These are phyloP conservation scores for Geosmithia morbida DNA, from an alignment of 2,329 filamentous ascomycete genomes.

Conservation along the genomic window DNA sequence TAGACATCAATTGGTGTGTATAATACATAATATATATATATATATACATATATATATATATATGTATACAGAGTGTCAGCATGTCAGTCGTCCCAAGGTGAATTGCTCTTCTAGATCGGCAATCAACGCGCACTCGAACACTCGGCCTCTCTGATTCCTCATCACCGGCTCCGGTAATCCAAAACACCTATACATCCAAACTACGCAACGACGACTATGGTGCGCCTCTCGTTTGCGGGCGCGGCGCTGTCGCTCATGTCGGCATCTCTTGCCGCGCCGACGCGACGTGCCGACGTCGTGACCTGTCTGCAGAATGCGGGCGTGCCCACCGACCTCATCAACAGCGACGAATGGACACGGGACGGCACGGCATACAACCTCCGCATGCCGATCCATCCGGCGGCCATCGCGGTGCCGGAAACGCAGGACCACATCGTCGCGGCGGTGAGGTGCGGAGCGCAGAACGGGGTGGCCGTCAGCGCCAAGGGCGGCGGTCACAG, in stretches of 20 bases:
- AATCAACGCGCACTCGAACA: too few relatives aligned
- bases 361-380: constrained; percentile 19
- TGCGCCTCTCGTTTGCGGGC: background rate
- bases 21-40: too few relatives aligned
- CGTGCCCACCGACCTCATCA: constrained; percentile 7
- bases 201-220: background rate
- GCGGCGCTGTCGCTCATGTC: background rate
- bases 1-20: too few relatives aligned
- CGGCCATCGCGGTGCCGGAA: constrained; percentile 14
- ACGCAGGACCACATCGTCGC: constrained; percentile 23
- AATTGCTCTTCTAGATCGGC: too few relatives aligned
- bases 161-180: too few relatives aligned
- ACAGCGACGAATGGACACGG: constrained; percentile 13
- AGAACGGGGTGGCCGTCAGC: constrained; percentile 28
- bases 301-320: constrained; percentile 10
- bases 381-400: constrained; percentile 14
- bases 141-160: too few relatives aligned
- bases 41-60: too few relatives aligned
- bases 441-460: constrained; percentile 28
- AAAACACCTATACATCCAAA: too few relatives aligned
- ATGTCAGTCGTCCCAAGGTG: too few relatives aligned
- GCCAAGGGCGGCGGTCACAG: constrained; percentile 37
- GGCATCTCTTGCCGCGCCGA: background rate
- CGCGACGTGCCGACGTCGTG: constrained; percentile 5
- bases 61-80: too few relatives aligned